Evolutionary conservation across 2,329 filamentous ascomycete genomes (phyloP).

Genomic region (Alternaria novae-zelandiae): DNA sequence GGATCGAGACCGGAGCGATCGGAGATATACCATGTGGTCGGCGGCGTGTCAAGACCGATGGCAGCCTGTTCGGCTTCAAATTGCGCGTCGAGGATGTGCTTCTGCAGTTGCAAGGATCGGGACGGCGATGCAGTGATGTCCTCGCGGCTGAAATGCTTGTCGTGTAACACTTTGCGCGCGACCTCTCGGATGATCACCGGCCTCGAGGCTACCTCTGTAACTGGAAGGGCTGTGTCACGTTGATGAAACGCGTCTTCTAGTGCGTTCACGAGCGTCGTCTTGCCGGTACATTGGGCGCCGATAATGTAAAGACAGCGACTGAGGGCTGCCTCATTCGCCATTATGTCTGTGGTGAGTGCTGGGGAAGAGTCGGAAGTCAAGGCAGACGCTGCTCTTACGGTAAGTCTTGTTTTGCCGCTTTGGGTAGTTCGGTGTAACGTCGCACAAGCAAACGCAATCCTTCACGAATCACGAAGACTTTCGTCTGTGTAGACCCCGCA

Average conservation of each 20-base stretch:
- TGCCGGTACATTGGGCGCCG: constrained; percentile 56
- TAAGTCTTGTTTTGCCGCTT: background rate
- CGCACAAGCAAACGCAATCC: background rate
- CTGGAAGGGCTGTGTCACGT: background rate
- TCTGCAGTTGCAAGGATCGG: constrained; percentile 46
- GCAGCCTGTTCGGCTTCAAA: constrained; percentile 34
- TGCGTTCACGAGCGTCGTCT: constrained; percentile 52
- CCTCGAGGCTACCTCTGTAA: background rate
- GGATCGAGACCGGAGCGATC: constrained; percentile 55
- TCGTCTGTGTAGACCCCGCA: background rate
- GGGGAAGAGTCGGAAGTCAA: background rate
- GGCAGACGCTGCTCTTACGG: constrained; percentile 17
- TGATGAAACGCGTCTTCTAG: constrained; percentile 33
- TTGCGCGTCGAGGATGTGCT: constrained; percentile 50
- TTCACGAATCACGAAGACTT: constrained; percentile 15
- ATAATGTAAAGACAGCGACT: constrained; percentile 49
- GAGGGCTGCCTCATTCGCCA: background rate
- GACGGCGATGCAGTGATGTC: constrained; percentile 41
- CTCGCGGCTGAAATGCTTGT: constrained; percentile 41
- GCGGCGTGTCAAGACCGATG: background rate
- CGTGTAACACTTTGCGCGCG: constrained; percentile 45
- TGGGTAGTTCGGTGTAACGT: background rate
- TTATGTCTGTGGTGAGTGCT: background rate
- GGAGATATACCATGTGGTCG: constrained; percentile 47
- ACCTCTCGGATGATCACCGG: constrained; percentile 47